phyloP scores from a whole-genome alignment of 352 stramenopile species.

The Pythium myriotylum region DNA sequence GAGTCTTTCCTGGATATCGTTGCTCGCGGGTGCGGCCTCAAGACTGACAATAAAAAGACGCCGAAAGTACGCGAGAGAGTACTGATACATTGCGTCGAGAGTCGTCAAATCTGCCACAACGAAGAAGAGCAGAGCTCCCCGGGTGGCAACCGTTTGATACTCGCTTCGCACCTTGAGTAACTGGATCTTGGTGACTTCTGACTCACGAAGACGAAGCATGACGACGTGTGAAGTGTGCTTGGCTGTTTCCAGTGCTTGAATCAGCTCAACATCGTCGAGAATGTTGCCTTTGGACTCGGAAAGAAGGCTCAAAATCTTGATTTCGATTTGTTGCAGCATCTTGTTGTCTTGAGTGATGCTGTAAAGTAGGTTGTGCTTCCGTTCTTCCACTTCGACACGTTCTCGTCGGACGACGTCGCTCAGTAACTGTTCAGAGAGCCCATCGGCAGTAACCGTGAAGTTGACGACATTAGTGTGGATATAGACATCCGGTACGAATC shows the following conservation, averaged over 20 bases:
- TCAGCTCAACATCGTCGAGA: conserved; percentile 89
- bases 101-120: conserved; percentile 54
- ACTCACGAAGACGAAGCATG: conserved; percentile 53
- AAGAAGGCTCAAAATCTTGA: conserved; percentile 89
- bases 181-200: conserved; percentile 58
- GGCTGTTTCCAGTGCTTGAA: conserved; percentile 60
- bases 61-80: conserved; percentile 75
- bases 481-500: conserved; percentile 90
- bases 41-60: conserved; percentile 68
- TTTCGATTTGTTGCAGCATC: conserved; percentile 90
- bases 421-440: conserved; percentile 89
- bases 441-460: conserved; percentile 91
- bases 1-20: conserved; percentile 39
- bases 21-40: conserved; percentile 36
- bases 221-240: conserved; percentile 72
- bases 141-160: conserved; percentile 54
- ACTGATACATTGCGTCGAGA: conserved; percentile 83
- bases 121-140: conserved; percentile 75
- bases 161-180: conserved; percentile 67
- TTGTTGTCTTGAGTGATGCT: conserved; percentile 91
- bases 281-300: conserved; percentile 89
- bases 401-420: conserved; percentile 88
- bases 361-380: conserved; percentile 81
- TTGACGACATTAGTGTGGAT: conserved; percentile 94
- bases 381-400: conserved; percentile 83